Conservation (phyloP, 1,284 basidiomycete species). For the Exobasidium cylindrosporum region DNA sequence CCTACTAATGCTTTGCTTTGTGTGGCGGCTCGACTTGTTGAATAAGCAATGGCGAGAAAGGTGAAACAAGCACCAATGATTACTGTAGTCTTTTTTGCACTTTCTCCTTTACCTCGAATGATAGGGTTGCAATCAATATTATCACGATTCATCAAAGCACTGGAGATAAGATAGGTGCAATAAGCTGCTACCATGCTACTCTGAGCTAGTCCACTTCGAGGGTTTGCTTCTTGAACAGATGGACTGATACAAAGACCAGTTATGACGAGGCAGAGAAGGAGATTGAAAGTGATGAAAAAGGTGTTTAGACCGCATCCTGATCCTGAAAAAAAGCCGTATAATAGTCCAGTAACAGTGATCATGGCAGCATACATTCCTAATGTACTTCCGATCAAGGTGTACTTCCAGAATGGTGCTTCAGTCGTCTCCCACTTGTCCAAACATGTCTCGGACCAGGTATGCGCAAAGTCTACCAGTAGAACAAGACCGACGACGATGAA, state of each 20-base stretch:
- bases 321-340: conserved; percentile 88
- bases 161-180: conserved; percentile 92
- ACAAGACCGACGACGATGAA: conserved; percentile 95
- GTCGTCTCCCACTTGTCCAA: conserved; percentile 90
- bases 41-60: conserved; percentile 96
- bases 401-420: conserved; percentile 86
- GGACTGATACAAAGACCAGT: conserved; percentile 83
- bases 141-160: conserved; percentile 87
- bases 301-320: conserved; percentile 83
- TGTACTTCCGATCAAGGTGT: conserved; percentile 90
- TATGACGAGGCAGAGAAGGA: conserved; percentile 74
- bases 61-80: conserved; percentile 92
- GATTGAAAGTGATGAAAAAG: conserved; percentile 94
- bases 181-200: conserved; percentile 94
- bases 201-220: conserved; percentile 90
- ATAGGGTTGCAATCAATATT: conserved; percentile 85
- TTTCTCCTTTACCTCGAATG: conserved; percentile 61
- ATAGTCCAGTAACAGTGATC: conserved; percentile 77
- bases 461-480: conserved; percentile 96
- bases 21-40: conserved; percentile 90
- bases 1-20: conserved; percentile 87
- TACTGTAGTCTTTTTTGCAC: conserved; percentile 79
- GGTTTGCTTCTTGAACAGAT: conserved; percentile 85
- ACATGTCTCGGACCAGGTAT: conserved; percentile 96
- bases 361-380: conserved; percentile 79